Evolutionary conservation across 495 filamentous ascomycete species (phyloP), one percentile per base, ranked within the genome.

Genomic region (Hypoxylon trugodes): DNA sequence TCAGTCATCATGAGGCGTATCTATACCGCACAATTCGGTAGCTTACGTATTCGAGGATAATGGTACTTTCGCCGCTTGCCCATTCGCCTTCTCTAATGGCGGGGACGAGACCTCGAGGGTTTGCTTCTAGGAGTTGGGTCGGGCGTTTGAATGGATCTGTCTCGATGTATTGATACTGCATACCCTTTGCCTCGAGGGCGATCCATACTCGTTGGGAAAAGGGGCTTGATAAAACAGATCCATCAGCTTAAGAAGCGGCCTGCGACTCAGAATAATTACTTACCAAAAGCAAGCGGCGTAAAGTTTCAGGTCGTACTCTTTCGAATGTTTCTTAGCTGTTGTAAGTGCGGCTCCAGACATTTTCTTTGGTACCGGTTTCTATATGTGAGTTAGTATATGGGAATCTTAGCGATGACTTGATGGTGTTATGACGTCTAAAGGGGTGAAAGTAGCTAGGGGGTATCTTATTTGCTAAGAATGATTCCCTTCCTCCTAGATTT

Each of bases 201-300:
- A 98, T 96, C 94, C 94, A 98, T 15, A 96, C 92, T 9, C 94
- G 88, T 75, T 97, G 93, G 1, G 95, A 92, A 73, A 96, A 97
- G 58, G 77, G 76, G 63, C 77, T n/a, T 78, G 32, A 22, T 28
- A 52, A 61, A 16, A 18, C 19, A 48, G 15, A 12, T 28, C 38
- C 38, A 24, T 71, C 47, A 70, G 69, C 47, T 60, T 7, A 18
- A 2, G 19, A 58, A 22, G 9, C 3, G 3, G 3, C 13, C 12
- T 42, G 21, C 6, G 8, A 21, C 40, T 19, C 28, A 18, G 16
- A 36, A 48, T 33, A 21, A 36, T 35, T 9, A 79, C 86, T 72
- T 74, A 94, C 92, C 93, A 97, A 74, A 96, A 97, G 76, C 92
- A 96, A 69, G 89, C 90, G 38, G 92, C 91, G 76, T 88, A 96